Percentiles rank a stretch among this genome's conserved stretches.
These are phyloP conservation scores for Yarrowia alimentaria DNA, from an alignment of 805 yeast genomes.

Conservation along the genomic window DNA sequence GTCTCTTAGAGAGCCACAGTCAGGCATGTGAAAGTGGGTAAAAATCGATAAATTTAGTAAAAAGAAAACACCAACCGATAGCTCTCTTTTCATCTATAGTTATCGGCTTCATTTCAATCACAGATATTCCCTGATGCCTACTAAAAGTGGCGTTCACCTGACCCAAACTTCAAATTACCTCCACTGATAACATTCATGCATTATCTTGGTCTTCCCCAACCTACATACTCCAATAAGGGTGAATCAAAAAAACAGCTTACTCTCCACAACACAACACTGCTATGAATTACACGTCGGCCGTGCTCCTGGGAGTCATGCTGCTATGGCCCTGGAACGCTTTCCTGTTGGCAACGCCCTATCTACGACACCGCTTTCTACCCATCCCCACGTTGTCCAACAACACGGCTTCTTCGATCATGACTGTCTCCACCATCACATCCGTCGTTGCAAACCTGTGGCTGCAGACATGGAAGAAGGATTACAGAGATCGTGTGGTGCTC, in stretches of 20 bases:
- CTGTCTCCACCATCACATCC: conserved; percentile 70
- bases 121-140: too few relatives aligned
- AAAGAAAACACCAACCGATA: too few relatives aligned
- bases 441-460: conserved; percentile 58
- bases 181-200: conserved; percentile 17
- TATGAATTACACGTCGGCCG: conserved; percentile 54
- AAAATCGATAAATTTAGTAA: too few relatives aligned
- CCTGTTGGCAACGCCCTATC: conserved; percentile 80
- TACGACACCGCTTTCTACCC: conserved; percentile 57
- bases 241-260: conserved; percentile 7
- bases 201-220: not conserved
- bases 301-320: conserved; percentile 69
- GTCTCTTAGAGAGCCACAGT: too few relatives aligned
- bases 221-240: not conserved
- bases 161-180: too few relatives aligned
- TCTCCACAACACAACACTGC: not conserved
- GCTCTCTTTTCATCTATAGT: too few relatives aligned
- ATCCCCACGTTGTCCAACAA: conserved; percentile 44
- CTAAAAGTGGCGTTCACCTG: too few relatives aligned
- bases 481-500: conserved; percentile 53
- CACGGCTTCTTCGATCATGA: conserved; percentile 85
- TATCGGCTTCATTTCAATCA: too few relatives aligned
- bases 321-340: conserved; percentile 98
- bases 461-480: conserved; percentile 65
- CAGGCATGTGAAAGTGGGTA: too few relatives aligned